Percentiles rank a stretch among this genome's conserved stretches.
Evolutionary conservation across 2,329 filamentous ascomycete species (phyloP).

Genomic region (Pseudogymnoascus sp.): DNA sequence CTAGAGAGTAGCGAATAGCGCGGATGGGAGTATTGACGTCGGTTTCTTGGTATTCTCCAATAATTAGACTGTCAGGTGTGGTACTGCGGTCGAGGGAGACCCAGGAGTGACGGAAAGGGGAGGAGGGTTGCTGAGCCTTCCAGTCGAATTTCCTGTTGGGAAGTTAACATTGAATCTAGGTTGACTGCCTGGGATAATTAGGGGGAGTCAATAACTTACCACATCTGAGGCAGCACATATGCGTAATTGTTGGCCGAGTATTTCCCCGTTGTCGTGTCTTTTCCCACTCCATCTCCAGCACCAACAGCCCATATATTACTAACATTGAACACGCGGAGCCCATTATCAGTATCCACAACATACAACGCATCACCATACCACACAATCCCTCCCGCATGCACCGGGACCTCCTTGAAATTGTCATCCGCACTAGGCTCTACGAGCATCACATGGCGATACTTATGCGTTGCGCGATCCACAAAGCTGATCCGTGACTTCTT

Average conservation of each 20-base stretch:
- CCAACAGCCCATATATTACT: constrained; percentile 32
- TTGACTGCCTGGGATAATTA: neutral
- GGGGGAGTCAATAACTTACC: constrained; percentile 19
- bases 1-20: constrained; percentile 29
- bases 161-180: neutral
- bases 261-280: constrained; percentile 20
- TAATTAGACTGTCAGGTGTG: constrained; percentile 27
- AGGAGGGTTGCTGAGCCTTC: constrained; percentile 16
- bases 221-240: constrained; percentile 32
- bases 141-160: neutral
- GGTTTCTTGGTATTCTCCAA: constrained; percentile 29
- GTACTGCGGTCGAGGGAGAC: constrained; percentile 32
- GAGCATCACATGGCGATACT: constrained; percentile 31
- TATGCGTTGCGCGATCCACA: constrained; percentile 25
- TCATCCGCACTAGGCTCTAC: constrained; percentile 30
- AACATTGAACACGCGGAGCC: constrained; percentile 32
- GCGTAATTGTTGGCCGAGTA: constrained; percentile 29
- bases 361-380: constrained; percentile 33
- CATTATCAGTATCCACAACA: constrained; percentile 31
- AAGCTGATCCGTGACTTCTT: constrained; percentile 29
- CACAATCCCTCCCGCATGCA: constrained; percentile 32
- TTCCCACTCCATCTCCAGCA: constrained; percentile 28
- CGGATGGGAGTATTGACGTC: constrained; percentile 23
- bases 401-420: constrained; percentile 27
- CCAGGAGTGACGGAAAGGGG: constrained; percentile 30